Percentiles rank a stretch among this genome's conserved stretches.
Evolutionary conservation across 306 rosid genomes (phyloP).

Genomic region (Betula pendula): DNA sequence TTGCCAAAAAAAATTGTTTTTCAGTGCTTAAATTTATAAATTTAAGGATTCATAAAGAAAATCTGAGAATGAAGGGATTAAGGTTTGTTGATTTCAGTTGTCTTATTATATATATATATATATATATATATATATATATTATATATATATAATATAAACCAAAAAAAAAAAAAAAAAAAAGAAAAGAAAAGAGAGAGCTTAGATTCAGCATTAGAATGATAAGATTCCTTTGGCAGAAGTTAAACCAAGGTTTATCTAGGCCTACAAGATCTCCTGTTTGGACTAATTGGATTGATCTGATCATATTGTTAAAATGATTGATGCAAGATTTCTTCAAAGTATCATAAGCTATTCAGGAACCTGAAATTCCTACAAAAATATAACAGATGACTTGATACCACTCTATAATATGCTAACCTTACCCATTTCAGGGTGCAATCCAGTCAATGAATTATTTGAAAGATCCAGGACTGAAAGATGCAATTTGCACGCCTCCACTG

Average conservation of each 20-base stretch:
- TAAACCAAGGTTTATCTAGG: not conserved
- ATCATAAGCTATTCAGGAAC: not conserved
- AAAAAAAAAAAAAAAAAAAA: no score
- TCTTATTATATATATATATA: no score
- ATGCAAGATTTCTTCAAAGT: not conserved
- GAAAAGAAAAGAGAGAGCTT: not conserved
- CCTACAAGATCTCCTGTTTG: conserved; percentile 1
- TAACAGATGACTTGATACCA: conserved; percentile 14
- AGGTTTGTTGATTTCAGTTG: not conserved
- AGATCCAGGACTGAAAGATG: conserved; percentile 72
- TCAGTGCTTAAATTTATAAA: not conserved
- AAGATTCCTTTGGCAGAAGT: not conserved
- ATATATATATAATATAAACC: no score
- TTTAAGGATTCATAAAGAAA: not conserved
- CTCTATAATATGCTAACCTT: conserved; percentile 38
- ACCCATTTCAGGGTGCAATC: conserved; percentile 92
- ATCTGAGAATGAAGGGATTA: not conserved
- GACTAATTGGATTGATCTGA: not conserved
- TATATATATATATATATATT: no score
- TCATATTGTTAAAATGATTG: not conserved
- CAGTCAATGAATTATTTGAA: conserved; percentile 90
- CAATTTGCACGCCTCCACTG: conserved; percentile 89
- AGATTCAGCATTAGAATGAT: conserved; percentile 5
- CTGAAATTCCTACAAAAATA: conserved; percentile 19
- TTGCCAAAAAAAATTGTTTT: no score